Evolutionary conservation across 495 filamentous ascomycete genomes (phyloP).

Genomic region (Neurospora tetrasperma): DNA sequence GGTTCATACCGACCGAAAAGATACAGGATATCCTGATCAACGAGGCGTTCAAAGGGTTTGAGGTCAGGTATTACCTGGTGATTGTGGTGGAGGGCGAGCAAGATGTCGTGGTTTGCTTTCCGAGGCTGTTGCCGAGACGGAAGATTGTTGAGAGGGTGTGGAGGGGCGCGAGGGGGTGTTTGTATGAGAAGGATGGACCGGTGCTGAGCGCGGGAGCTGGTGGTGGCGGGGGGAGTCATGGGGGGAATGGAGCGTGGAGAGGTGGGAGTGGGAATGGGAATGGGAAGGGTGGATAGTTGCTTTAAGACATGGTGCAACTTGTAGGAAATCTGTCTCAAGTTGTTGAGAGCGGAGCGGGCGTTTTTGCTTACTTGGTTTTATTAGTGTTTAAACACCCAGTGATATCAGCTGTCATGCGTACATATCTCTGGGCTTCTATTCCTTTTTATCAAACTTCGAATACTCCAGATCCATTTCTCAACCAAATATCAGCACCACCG

Average conservation of each 20-base stretch:
- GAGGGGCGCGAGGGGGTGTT: slow-evolving; percentile 64
- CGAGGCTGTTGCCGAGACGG: slow-evolving; percentile 60
- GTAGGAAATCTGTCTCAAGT: not conserved
- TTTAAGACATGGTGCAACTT: not conserved
- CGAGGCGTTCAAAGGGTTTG: slow-evolving; percentile 90
- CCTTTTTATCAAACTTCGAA: not conserved
- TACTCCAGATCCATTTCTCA: not conserved
- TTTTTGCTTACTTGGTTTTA: not conserved
- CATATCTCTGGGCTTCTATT: not conserved
- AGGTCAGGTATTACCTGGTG: slow-evolving; percentile 79
- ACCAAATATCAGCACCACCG: not conserved
- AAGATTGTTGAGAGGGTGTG: slow-evolving; percentile 74
- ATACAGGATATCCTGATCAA: slow-evolving; percentile 91
- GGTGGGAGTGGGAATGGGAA: not conserved
- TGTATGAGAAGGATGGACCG: slow-evolving; percentile 52
- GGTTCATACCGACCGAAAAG: slow-evolving; percentile 88
- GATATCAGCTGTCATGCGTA: not conserved
- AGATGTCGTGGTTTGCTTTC: slow-evolving; percentile 87
- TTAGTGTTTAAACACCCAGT: not conserved
- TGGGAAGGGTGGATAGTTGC: not conserved
- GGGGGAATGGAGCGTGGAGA: slow-evolving; percentile 1
- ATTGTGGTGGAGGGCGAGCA: slow-evolving; percentile 88
- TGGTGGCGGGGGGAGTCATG: slow-evolving; percentile 6
- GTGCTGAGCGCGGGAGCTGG: not conserved
- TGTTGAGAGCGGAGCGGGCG: not conserved